These are phyloP conservation scores for Pterocarpus santalinus DNA, from an alignment of 306 rosid genomes.

Conservation along the genomic window DNA sequence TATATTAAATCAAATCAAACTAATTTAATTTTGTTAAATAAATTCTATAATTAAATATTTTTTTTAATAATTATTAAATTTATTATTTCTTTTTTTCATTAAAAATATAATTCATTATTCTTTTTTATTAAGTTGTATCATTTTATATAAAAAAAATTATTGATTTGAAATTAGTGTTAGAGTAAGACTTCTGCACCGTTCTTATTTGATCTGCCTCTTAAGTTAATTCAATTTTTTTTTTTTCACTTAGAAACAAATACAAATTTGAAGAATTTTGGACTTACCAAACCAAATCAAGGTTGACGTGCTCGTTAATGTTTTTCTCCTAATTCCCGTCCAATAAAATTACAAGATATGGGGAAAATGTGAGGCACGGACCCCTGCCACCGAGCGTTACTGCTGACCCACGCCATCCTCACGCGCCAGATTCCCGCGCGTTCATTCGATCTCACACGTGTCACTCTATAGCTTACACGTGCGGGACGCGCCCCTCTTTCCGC, in stretches of 20 bases:
- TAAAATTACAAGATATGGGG: background rate
- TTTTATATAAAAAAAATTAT: too few relatives aligned
- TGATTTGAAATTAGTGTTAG: too few relatives aligned
- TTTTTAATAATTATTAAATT: too few relatives aligned
- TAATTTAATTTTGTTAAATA: background rate
- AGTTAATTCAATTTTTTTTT: too few relatives aligned
- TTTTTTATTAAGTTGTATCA: too few relatives aligned
- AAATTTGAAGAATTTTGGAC: too few relatives aligned
- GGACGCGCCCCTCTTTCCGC: constrained; percentile 27
- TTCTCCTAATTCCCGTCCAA: background rate
- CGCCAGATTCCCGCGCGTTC: constrained; percentile 41
- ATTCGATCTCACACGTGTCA: constrained; percentile 9
- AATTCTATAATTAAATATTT: too few relatives aligned
- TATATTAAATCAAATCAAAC: background rate
- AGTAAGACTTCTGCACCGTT: too few relatives aligned
- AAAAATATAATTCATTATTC: too few relatives aligned
- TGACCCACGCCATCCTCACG: constrained; percentile 48
- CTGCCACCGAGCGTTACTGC: constrained; percentile 29
- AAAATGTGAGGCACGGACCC: constrained; percentile 47
- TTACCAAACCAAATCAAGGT: background rate
- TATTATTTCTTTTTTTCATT: too few relatives aligned
- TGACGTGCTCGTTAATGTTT: background rate
- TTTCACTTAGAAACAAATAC: too few relatives aligned
- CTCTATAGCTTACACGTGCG: constrained; percentile 41
- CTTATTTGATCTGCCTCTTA: too few relatives aligned